Conservation (phyloP, 2,329 filamentous ascomycete genomes). For the Aureobasidium leucospermi region DNA sequence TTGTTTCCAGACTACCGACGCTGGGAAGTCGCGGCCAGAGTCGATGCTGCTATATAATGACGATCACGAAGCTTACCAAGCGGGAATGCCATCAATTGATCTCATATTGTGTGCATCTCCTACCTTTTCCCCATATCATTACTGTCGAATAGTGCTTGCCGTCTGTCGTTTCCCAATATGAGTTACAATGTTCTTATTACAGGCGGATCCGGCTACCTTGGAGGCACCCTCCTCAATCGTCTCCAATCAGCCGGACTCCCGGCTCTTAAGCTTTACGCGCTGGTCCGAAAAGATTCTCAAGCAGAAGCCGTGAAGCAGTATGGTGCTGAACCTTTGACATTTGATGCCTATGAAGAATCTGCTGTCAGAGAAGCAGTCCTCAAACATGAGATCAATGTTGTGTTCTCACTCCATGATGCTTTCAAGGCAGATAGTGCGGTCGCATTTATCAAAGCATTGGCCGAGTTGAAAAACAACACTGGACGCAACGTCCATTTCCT, state of each 20-base stretch:
- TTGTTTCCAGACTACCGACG: no score
- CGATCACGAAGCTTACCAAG: no score
- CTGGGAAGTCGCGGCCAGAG: no score
- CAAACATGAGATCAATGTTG: conserved; percentile 39
- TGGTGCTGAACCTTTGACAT: conserved; percentile 35
- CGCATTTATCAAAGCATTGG: conserved; percentile 41
- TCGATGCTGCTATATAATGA: no score
- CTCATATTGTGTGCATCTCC: no score
- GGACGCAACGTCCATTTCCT: conserved; percentile 43
- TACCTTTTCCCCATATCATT: neutral
- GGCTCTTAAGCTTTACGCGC: conserved; percentile 39
- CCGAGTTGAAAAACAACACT: conserved; percentile 35
- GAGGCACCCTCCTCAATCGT: conserved; percentile 41
- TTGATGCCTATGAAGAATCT: conserved; percentile 33
- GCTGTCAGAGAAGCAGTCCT: conserved; percentile 34
- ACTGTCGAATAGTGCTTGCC: neutral
- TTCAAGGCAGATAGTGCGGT: conserved; percentile 27
- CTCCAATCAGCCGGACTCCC: conserved; percentile 33
- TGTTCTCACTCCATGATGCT: conserved; percentile 44
- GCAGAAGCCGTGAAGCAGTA: conserved; percentile 39
- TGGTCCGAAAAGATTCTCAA: conserved; percentile 41
- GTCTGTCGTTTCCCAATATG: conserved; percentile 17
- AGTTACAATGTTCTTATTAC: conserved; percentile 42
- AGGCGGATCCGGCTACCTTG: conserved; percentile 47
- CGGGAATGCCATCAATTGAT: no score